Evolutionary conservation across 768 basidiomycete genomes (phyloP), one percentile per base, ranked within the genome.

Genomic region (Hygrophorus russula): DNA sequence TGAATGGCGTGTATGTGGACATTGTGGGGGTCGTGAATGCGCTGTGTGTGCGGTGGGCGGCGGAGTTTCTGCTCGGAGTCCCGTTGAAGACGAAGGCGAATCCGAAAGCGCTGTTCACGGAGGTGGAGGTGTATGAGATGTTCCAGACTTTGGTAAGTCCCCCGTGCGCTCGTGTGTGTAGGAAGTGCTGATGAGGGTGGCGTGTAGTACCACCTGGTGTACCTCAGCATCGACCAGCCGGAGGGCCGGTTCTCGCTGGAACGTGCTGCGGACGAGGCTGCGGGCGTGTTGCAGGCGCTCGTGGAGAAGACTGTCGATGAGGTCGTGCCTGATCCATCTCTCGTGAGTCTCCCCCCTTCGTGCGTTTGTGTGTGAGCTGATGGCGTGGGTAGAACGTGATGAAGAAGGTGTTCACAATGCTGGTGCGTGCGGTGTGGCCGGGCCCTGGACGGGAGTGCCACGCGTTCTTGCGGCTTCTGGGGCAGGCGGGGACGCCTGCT

Each of bases 1-100:
- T 53, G n/a, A 42, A 57, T 13, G 61, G 60, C 33, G 54, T 45
- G 35, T 60, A 56, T 27, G 49, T 73, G 44, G 67, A 74, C 46
- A 59, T 73, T 48, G 66, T 70, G 33, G 63, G 69, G 46, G 67
- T 71, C 5, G 59, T 67, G 54, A 69, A 69, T 46, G 48, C 63
- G 11, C 56, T 60, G n/a, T 55, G 58, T 5, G 59, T 66, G 2
- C 61, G 66, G 40, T 73, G 69, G 69, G 64, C 64, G 5, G 60
- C 66, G 4, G 60, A 65, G 48, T 50, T 56, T 34, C 45, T 70
- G 27, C 67, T 68, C 31, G 69, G 68, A 2, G 54, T 71, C 7
- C 55, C 63, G 12, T 48, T 69, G 19, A 71, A 71, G 54, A 67
- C 67, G 32, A 51, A 57, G 33, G 56, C 56, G 28, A 62, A 64